Evolutionary conservation across 2,329 filamentous ascomycete species (phyloP).

Genomic region (Clonostachys byssicola): DNA sequence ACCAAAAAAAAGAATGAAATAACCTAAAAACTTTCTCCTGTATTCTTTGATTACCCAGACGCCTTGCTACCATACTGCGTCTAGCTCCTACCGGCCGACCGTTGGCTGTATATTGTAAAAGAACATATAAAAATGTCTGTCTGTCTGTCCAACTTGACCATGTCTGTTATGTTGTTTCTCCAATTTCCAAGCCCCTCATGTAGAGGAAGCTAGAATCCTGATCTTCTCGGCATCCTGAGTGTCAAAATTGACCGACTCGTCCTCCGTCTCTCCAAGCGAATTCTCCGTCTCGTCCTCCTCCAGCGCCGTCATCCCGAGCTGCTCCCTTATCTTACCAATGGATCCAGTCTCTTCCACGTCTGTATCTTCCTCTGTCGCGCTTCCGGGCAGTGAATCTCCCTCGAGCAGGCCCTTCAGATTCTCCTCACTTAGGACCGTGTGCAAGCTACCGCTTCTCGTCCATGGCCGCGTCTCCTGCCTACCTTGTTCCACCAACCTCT

Average conservation of each 20-base stretch:
- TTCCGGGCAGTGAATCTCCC: slow-evolving; percentile 21
- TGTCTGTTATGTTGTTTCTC: no score
- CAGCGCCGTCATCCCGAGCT: slow-evolving; percentile 16
- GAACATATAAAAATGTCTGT: no score
- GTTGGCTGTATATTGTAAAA: no score
- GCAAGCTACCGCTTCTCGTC: slow-evolving; percentile 45
- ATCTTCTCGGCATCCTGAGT: slow-evolving; percentile 2
- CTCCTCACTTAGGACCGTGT: slow-evolving; percentile 58
- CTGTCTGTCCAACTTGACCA: no score
- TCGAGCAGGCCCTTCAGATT: slow-evolving; percentile 47
- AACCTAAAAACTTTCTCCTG: no score
- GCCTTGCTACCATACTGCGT: no score
- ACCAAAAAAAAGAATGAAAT: no score
- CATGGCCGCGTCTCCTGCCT: slow-evolving; percentile 47
- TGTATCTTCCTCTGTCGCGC: slow-evolving; percentile 29
- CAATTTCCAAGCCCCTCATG: no score
- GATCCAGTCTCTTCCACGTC: slow-evolving; percentile 20
- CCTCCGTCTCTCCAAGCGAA: no score
- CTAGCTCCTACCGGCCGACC: no score
- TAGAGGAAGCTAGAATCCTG: no score
- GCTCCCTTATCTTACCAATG: background rate
- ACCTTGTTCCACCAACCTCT: slow-evolving; percentile 62
- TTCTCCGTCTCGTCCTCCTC: slow-evolving; percentile 13
- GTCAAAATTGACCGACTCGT: slow-evolving; percentile 7
- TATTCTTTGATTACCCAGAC: no score